These are phyloP conservation scores for Corniculantispora saksenae DNA, from an alignment of 2,329 filamentous ascomycete species.

Conservation along the genomic window DNA sequence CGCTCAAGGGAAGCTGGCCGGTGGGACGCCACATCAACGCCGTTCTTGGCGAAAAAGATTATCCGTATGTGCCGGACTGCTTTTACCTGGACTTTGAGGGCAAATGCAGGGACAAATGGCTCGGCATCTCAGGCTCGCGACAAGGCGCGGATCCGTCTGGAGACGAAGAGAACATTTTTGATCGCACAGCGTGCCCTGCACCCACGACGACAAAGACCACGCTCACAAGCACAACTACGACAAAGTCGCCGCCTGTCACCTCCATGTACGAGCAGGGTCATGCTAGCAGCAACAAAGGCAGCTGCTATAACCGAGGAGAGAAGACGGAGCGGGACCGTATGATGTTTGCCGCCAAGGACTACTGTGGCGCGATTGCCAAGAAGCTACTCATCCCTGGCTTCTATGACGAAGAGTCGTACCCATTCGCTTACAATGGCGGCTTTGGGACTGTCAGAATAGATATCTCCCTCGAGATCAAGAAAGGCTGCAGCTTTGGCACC, in stretches of 20 bases:
- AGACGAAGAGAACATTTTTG: no score
- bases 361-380: constrained; percentile 11
- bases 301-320: constrained; percentile 25
- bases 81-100: background rate
- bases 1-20: background rate
- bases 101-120: background rate
- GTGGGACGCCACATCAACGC: constrained; percentile 2
- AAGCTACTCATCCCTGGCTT: constrained; percentile 6
- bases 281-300: constrained; percentile 15
- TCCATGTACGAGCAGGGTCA: constrained; percentile 19
- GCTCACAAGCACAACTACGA: background rate
- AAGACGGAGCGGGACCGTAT: constrained; percentile 18
- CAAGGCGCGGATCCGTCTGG: background rate
- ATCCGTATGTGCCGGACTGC: background rate
- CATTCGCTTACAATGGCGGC: constrained; percentile 16
- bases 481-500: constrained; percentile 19
- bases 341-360: constrained; percentile 21
- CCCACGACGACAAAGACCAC: constrained; percentile 6
- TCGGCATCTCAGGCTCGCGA: background rate
- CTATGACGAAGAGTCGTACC: background rate
- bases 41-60: background rate
- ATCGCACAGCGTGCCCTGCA: background rate
- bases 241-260: constrained; percentile 4
- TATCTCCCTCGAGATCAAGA: constrained; percentile 20
- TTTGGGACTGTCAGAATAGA: constrained; percentile 17